Base-by-base conservation (phyloP, 2,329 filamentous ascomycete genomes). In the Talaromyces sp. region DNA sequence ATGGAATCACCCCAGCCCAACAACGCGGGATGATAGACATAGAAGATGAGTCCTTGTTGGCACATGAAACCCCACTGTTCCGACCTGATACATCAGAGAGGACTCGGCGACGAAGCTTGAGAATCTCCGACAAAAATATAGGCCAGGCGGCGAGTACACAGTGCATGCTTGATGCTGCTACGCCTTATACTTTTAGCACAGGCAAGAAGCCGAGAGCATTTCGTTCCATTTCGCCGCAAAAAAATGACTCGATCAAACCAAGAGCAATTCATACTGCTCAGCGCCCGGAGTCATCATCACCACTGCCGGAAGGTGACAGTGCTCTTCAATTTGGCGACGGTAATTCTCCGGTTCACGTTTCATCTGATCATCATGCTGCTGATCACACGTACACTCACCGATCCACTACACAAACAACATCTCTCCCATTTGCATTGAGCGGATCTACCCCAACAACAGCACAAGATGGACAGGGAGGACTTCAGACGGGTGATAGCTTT, bases 131-230 rank as follows among this genome's bases (percentile, higher is more conserved):
- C 19, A 58, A 56, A 17, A 55, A 55, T 1, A 58, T 50, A 16
- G 46, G 55, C n/a, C 66, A 64, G 51, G 61, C 65, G 37, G 65
- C 72, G 55, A 73, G 70, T 51, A 76, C 74, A 1, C 73, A 76
- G 57, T 69, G 61, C 40, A 71, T 76, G 61, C 66, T 77, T 14
- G 71, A 76, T 49, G 66, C 70, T 13, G 67, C 68, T 24, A 74
- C 71, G 3, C 74, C 74, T 8, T 76, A 73, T 48, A 68, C 64
- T 3, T 66, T 74, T 36, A 74, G 71, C 32, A 69, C 69, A 47
- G 50, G 60, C 33, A 49, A 70, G 57, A 56, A 66, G 53, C 33
- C 36, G 3, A 54, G 37, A n/a, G n/a, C 43, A 9, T 50, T 43
- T 22, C 52, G 54, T 6, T 37, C 50, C 5, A 32, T 52, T 14